These are phyloP conservation scores for Naematelia aurantialba DNA, from an alignment of 768 basidiomycete genomes.

Conservation along the genomic window DNA sequence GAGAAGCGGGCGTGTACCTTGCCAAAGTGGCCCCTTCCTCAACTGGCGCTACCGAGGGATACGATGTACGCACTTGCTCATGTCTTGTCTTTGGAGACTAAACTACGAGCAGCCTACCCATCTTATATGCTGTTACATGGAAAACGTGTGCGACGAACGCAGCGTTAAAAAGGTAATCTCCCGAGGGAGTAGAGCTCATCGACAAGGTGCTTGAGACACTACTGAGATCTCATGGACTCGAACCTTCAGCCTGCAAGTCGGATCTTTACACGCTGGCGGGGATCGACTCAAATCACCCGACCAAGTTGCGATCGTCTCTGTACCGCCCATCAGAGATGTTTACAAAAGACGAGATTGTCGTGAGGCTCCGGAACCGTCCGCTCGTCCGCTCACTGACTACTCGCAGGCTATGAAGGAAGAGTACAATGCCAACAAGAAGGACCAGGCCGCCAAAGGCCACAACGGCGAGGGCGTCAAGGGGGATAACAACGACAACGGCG, in stretches of 20 bases:
- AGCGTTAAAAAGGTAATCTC: conserved; percentile 16
- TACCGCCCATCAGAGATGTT: conserved; percentile 27
- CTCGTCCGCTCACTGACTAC: neutral
- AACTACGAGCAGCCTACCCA: conserved; percentile 13
- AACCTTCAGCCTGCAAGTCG: conserved; percentile 23
- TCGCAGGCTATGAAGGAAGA: conserved; percentile 10
- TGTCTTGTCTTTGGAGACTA: neutral
- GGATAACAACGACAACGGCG: neutral
- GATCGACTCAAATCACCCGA: conserved; percentile 33
- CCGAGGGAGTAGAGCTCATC: neutral
- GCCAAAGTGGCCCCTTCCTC: conserved; percentile 25
- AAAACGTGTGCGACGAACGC: conserved; percentile 16
- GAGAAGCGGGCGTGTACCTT: conserved; percentile 18
- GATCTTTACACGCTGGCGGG: conserved; percentile 33
- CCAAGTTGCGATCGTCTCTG: conserved; percentile 20
- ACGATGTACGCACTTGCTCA: conserved; percentile 3
- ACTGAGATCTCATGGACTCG: conserved; percentile 24
- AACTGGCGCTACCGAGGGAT: neutral
- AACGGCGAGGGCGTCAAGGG: neutral
- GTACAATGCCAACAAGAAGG: neutral
- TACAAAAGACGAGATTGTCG: conserved; percentile 10
- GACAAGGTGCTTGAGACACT: conserved; percentile 21
- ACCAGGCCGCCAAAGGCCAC: neutral
- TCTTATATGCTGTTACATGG: conserved; percentile 25
- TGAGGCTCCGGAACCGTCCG: conserved; percentile 11